phyloP scores from a whole-genome alignment of 2,329 filamentous ascomycete species.

The Aspergillus hiratsukae region DNA sequence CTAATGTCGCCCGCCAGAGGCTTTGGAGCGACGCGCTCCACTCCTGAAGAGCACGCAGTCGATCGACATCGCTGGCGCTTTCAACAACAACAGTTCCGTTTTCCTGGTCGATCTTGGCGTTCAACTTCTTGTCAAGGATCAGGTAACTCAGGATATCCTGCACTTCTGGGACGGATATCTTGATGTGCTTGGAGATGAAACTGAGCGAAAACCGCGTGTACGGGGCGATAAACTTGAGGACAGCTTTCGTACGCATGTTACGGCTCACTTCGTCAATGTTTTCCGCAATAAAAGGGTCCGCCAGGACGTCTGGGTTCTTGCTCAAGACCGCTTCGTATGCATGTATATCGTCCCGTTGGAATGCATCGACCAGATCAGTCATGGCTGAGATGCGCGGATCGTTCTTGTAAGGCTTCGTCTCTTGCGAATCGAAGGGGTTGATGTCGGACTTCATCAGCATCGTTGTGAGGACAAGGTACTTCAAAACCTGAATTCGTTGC shows the following conservation, averaged over 20 bases:
- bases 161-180: constrained; percentile 79
- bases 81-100: constrained; percentile 77
- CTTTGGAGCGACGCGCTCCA: constrained; percentile 67
- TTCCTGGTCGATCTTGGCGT: constrained; percentile 85
- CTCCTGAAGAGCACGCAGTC: constrained; percentile 66
- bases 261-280: constrained; percentile 99
- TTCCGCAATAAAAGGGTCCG: constrained; percentile 93
- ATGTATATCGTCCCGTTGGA: constrained; percentile 91
- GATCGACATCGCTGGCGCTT: constrained; percentile 63
- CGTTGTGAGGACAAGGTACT: constrained; percentile 91
- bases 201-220: constrained; percentile 86
- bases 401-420: constrained; percentile 96
- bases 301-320: constrained; percentile 81
- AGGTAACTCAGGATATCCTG: constrained; percentile 94
- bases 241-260: constrained; percentile 95
- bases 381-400: constrained; percentile 94
- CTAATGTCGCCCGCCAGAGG: constrained; percentile 69
- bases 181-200: constrained; percentile 84
- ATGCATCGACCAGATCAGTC: constrained; percentile 95
- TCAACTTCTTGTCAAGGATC: constrained; percentile 83
- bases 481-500: constrained; percentile 93
- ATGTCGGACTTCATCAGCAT: constrained; percentile 99
- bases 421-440: constrained; percentile 97
- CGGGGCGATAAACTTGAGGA: constrained; percentile 87
- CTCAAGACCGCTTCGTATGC: constrained; percentile 83